Percentiles rank a stretch among this genome's conserved stretches.
phyloP scores from a whole-genome alignment of 2,329 filamentous ascomycete genomes.

The Aspergillus versicolor region DNA sequence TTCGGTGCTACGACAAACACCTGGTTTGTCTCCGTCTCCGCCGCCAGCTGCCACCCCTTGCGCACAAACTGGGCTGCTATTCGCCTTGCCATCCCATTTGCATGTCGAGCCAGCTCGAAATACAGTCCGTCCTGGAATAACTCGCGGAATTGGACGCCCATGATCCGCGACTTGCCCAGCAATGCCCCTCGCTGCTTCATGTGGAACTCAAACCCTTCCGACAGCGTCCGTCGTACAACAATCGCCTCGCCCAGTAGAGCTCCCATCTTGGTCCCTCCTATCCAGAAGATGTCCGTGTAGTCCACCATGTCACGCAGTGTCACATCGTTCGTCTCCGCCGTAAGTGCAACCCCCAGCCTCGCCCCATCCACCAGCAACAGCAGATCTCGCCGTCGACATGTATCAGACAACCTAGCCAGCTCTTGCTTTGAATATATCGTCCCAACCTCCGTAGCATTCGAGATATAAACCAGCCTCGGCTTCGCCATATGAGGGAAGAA shows the following conservation, averaged over 20 bases:
- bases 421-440: conserved; percentile 50
- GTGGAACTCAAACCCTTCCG: conserved; percentile 52
- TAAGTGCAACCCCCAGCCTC: conserved; percentile 46
- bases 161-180: conserved; percentile 50
- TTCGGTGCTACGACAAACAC: conserved; percentile 50
- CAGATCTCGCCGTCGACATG: conserved; percentile 44
- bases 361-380: conserved; percentile 52
- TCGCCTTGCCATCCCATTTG: conserved; percentile 46
- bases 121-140: conserved; percentile 49
- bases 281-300: conserved; percentile 55
- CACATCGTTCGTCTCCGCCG: conserved; percentile 46
- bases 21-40: conserved; percentile 53
- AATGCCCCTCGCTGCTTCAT: conserved; percentile 54
- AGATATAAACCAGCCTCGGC: conserved; percentile 53
- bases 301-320: conserved; percentile 47
- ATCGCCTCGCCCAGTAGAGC: conserved; percentile 53
- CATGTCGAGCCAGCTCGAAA: conserved; percentile 48
- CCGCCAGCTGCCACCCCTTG: conserved; percentile 44
- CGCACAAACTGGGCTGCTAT: conserved; percentile 46
- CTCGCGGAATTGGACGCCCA: conserved; percentile 53
- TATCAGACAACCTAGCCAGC: conserved; percentile 41
- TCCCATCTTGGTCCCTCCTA: conserved; percentile 55
- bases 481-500: conserved; percentile 55
- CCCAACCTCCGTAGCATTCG: conserved; percentile 53
- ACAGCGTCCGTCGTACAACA: conserved; percentile 47